Evolutionary conservation across 352 stramenopile genomes (phyloP).

Genomic region (Globisporangium nagaii): DNA sequence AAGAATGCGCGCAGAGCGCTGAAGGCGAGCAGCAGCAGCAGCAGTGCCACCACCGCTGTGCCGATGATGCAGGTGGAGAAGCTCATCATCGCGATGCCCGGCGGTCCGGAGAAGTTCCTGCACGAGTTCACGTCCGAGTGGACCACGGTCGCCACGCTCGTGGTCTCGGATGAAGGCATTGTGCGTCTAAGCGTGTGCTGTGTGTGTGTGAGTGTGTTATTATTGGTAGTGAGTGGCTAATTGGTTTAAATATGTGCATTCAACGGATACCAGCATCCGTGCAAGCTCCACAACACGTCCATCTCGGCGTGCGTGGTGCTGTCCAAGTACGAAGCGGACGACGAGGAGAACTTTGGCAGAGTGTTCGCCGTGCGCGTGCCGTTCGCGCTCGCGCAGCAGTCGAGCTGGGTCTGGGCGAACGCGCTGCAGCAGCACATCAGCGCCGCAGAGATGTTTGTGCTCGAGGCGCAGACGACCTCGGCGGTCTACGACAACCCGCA

Average conservation of each 20-base stretch:
- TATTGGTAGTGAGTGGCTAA: not conserved
- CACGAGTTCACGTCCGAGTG: constrained; percentile 38
- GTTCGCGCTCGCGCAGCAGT: constrained; percentile 29
- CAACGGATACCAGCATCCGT: constrained; percentile 16
- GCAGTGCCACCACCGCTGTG: not conserved
- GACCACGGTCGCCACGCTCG: constrained; percentile 39
- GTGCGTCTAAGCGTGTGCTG: too few relatives aligned
- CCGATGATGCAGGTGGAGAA: constrained; percentile 18
- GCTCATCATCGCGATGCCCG: constrained; percentile 44
- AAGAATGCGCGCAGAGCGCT: constrained; percentile 24
- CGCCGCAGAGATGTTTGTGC: constrained; percentile 41
- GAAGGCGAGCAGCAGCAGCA: not conserved
- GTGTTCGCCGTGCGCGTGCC: constrained; percentile 34
- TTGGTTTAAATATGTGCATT: not conserved
- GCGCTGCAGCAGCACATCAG: constrained; percentile 33
- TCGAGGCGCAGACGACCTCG: constrained; percentile 50
- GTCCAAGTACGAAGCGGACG: constrained; percentile 26
- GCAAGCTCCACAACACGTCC: constrained; percentile 12
- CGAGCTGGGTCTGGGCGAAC: constrained; percentile 48
- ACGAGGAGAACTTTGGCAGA: constrained; percentile 25
- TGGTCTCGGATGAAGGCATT: constrained; percentile 43
- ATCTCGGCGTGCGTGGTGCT: constrained; percentile 29
- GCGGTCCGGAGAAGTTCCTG: constrained; percentile 40
- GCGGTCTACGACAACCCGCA: constrained; percentile 45
- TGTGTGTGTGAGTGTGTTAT: too few relatives aligned